These are phyloP conservation scores for Suillus clintonianus DNA, from an alignment of 768 basidiomycete genomes.

Conservation along the genomic window DNA sequence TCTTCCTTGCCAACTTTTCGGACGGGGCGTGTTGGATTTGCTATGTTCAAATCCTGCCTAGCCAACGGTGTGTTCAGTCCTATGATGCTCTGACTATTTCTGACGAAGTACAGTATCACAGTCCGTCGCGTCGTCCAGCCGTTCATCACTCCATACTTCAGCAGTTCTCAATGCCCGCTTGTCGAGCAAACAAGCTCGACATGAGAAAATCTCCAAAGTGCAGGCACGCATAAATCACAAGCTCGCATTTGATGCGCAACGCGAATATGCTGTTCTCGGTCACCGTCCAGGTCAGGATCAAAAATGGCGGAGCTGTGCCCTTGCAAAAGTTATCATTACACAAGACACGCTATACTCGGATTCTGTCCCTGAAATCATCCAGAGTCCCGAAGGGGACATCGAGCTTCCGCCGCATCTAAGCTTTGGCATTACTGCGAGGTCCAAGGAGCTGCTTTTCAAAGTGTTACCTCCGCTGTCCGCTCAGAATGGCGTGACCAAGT, in stretches of 20 bases:
- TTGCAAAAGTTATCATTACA: conserved; percentile 64
- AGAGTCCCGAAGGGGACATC: conserved; percentile 39
- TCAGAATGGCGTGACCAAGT: conserved; percentile 24
- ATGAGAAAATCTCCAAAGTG: conserved; percentile 46
- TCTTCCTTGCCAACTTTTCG: conserved; percentile 1
- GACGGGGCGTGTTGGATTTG: not conserved
- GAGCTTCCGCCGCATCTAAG: conserved; percentile 54
- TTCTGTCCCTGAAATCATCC: conserved; percentile 24
- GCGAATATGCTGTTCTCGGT: conserved; percentile 76
- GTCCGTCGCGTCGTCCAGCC: conserved; percentile 42
- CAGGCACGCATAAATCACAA: conserved; percentile 45
- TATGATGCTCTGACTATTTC: not conserved
- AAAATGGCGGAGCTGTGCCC: conserved; percentile 69
- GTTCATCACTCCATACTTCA: conserved; percentile 51
- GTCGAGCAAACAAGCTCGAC: conserved; percentile 37
- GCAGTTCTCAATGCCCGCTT: conserved; percentile 36
- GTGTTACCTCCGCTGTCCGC: conserved; percentile 60
- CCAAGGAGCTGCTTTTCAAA: conserved; percentile 66
- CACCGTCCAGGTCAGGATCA: conserved; percentile 61
- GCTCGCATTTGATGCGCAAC: conserved; percentile 38
- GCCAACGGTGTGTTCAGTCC: conserved; percentile 18
- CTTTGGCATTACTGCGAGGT: conserved; percentile 61
- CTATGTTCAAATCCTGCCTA: conserved; percentile 31
- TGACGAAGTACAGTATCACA: conserved; percentile 34
- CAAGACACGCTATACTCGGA: conserved; percentile 43